phyloP scores from a whole-genome alignment of 176 grass and related monocot genomes.

The Hyparrhenia diplandra region DNA sequence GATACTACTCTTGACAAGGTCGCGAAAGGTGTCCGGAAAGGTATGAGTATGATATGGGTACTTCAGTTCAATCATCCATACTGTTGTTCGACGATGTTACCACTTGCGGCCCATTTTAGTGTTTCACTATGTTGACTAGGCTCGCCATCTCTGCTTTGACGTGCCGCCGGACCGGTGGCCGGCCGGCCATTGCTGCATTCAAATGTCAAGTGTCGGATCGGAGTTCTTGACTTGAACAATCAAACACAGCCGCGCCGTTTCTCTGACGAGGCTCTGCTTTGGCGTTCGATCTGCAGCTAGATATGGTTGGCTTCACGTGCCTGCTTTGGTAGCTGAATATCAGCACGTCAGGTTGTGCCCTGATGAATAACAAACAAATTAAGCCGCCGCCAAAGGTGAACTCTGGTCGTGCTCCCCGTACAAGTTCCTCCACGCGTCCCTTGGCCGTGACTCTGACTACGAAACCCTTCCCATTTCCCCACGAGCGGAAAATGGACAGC shows the following conservation, averaged over 20 bases:
- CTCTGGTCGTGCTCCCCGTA: neutral
- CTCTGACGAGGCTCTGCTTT: slow-evolving; percentile 2
- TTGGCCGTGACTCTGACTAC: neutral
- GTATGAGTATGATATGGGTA: too few relatives aligned
- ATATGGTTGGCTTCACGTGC: neutral
- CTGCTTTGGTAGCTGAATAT: neutral
- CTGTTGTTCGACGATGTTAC: neutral
- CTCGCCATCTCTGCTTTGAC: neutral
- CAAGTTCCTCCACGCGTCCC: neutral
- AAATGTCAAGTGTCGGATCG: neutral
- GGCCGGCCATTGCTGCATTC: neutral
- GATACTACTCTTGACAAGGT: neutral
- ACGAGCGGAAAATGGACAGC: neutral
- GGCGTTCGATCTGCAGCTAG: neutral
- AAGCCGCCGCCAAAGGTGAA: slow-evolving; percentile 12
- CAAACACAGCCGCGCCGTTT: neutral
- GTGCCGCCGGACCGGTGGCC: neutral
- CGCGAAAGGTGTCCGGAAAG: neutral
- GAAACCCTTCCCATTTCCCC: neutral
- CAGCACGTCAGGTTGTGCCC: neutral
- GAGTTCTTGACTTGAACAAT: neutral
- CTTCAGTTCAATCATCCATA: neutral
- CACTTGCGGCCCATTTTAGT: neutral
- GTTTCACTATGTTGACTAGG: slow-evolving; percentile 14
- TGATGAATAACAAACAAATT: neutral